A percentile compares a stretch with the other conserved stretches of the same genome.
Conservation (phyloP, 2,329 filamentous ascomycete species). For the Penicillium sp. region DNA sequence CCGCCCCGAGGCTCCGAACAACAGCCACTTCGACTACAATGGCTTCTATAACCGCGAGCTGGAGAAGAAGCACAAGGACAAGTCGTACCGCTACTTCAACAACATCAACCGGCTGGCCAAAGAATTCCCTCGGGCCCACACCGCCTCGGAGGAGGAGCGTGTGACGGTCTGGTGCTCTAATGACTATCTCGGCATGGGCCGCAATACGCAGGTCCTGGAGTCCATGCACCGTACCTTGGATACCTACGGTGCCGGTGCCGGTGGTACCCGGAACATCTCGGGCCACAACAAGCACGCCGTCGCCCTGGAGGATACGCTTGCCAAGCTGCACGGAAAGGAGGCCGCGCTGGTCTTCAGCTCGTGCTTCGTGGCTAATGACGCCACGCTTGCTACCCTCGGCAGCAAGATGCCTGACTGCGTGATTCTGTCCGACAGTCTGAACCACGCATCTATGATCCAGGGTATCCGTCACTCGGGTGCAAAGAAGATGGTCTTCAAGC, state of each 20-base stretch:
- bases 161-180: conserved; percentile 99
- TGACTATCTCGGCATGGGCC: conserved; percentile 96
- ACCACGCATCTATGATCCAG: conserved; percentile 99
- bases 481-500: conserved; percentile 97
- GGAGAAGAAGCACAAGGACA: conserved; percentile 99
- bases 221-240: conserved; percentile 94
- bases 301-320: conserved; percentile 72
- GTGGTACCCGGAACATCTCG: conserved; percentile 94
- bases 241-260: conserved; percentile 89
- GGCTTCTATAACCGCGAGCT: conserved; percentile 81
- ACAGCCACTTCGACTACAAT: conserved; percentile 78
- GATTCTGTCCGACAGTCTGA: conserved; percentile 93
- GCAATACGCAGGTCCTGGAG: conserved; percentile 79
- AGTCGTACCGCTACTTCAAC: conserved; percentile 99
- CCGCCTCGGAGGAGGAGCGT: conserved; percentile 72
- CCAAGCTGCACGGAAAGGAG: conserved; percentile 87
- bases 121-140: conserved; percentile 93
- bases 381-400: conserved; percentile 91
- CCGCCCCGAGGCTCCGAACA: conserved; percentile 47
- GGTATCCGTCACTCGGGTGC: conserved; percentile 96
- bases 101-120: conserved; percentile 98
- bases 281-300: conserved; percentile 96
- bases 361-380: conserved; percentile 97
- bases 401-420: conserved; percentile 96
- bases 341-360: conserved; percentile 91